Evolutionary conservation across 345 rosid species (phyloP), one percentile per base, ranked within the genome.

Genomic region (Hibiscus mutabilis): DNA sequence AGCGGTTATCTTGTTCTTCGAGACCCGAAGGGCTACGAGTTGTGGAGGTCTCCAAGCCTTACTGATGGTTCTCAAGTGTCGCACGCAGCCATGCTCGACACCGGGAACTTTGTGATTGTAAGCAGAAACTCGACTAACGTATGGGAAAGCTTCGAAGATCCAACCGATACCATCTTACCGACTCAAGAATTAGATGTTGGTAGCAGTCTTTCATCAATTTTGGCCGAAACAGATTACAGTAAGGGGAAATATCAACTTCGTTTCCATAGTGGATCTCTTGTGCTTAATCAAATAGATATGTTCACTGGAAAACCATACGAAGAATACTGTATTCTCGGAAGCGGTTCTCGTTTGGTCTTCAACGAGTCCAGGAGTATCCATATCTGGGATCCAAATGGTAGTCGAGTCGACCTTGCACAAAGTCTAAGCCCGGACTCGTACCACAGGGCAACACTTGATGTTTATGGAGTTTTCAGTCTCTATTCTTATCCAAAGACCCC

Each of bases 21-120:
- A 14, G 4, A 49, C n/a, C 53, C 53, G 14, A 49, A 49, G 4
- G 18, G 52, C 52, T 2, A 0, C 16, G 52, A 15, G 52, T 47
- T 14, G 2, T 47, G 52, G 52, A 47, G 52, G 52, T 47, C 52
- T 47, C 16, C 1, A 47, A 47, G 52, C 52, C n/a, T 2, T 13
- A 13, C 52, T 14, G 52, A 47, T 47, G 66, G 12, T 31, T 21
- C 74, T 18, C 33, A 49, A 19, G 58, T 35, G 8, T 27, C 61
- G 1, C 25, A 59, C 27, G 76, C 76, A 14, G 37, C 76, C 40
- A 65, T 64, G 70, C 76, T 64, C 2, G 76, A 73, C 16, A 55
- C 80, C 0, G 88, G 88, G 0, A 85, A 82, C 49, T 82, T 82
- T 13, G 83, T 82, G 68, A 79, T 82, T 9, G 46, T 21, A n/a